Base-by-base conservation (phyloP, 2,329 filamentous ascomycete genomes). In the Fusarium ramigenum region DNA sequence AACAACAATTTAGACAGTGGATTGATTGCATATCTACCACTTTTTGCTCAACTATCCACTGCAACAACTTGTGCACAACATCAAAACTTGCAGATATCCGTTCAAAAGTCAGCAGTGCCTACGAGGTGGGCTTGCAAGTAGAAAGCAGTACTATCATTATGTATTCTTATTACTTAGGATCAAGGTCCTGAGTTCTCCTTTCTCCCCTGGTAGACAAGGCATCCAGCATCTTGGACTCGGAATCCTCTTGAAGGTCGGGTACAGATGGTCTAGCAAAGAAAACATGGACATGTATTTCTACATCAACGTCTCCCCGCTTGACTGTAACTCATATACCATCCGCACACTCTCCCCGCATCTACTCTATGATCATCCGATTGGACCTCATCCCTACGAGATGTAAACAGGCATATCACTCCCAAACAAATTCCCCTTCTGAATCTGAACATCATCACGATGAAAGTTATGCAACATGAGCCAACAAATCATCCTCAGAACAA, bases 391-490 rank as follows among this genome's bases (percentile, higher is more conserved):
- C n/a, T 16, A 68, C 4, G 52, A 69, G 25, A 69, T 65, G 11
- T 69, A 69, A 14, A 69, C 66, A n/a, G 36, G 25, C 16, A 53
- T n/a, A 14, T 64, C 30, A 16, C 44, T 69, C 6, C 50, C 66
- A 46, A 64, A 47, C 4, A 69, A 1, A 34, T 18, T 21, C 28
- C 65, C 59, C 14, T 69, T 69, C 30, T 53, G 30, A 39, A 69
- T 44, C 36, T 59, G 65, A 7, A 69, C 59, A 53, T 69, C 65
- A 25, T 69, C 59, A 0, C 7, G 7, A 25, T 69, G 40, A 9
- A 69, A 65, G 1, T 69, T 59, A 30, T 69, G 66, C 6, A 69
- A 7, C 44, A 54, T 69, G 0, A 69, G 65, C 66, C 66, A 69
- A 4, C 36, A 69, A 10, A 69, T 49, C 65, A 69, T 69, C 16